Percentiles rank a stretch among this genome's conserved stretches.
phyloP scores from a whole-genome alignment of 2,329 filamentous ascomycete genomes.

The Fonsecaea multimorphosa region DNA sequence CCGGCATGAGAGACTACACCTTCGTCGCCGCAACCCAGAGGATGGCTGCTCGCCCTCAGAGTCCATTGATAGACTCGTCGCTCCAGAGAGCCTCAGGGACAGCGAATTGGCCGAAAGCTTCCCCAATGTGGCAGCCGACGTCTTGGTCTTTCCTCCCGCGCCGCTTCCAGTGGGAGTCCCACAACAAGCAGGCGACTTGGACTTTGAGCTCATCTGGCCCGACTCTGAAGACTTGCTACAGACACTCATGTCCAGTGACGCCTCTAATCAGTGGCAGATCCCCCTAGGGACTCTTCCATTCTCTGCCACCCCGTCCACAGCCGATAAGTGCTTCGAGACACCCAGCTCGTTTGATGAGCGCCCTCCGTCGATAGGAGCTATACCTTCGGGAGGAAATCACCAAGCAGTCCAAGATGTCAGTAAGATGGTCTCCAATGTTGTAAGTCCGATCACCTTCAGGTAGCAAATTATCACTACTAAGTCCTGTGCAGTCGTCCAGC shows the following conservation, averaged over 20 bases:
- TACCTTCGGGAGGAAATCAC: constrained; percentile 51
- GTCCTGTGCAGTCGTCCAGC: constrained; percentile 46
- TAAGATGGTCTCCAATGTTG: constrained; percentile 52
- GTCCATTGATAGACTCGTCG: constrained; percentile 11
- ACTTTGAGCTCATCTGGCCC: constrained; percentile 54
- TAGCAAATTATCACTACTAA: neutral
- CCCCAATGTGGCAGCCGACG: constrained; percentile 38
- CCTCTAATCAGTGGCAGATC: constrained; percentile 50
- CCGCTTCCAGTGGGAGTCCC: neutral
- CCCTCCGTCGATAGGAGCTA: constrained; percentile 46
- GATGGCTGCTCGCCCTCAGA: constrained; percentile 1
- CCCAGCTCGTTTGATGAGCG: constrained; percentile 48
- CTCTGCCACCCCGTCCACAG: constrained; percentile 44
- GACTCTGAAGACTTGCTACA: constrained; percentile 55
- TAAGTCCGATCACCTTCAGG: constrained; percentile 39
- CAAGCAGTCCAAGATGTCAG: constrained; percentile 55
- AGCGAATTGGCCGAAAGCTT: constrained; percentile 7
- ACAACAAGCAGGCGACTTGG: constrained; percentile 40
- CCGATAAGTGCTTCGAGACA: constrained; percentile 45
- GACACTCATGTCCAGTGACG: constrained; percentile 52
- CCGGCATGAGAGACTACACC: constrained; percentile 53
- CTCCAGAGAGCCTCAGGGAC: constrained; percentile 20
- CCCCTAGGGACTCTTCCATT: constrained; percentile 51
- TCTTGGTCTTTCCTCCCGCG: constrained; percentile 23
- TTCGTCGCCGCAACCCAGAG: constrained; percentile 34